Evolutionary conservation across 116 monocot genomes (phyloP).

Genomic region (Iris pallida): DNA sequence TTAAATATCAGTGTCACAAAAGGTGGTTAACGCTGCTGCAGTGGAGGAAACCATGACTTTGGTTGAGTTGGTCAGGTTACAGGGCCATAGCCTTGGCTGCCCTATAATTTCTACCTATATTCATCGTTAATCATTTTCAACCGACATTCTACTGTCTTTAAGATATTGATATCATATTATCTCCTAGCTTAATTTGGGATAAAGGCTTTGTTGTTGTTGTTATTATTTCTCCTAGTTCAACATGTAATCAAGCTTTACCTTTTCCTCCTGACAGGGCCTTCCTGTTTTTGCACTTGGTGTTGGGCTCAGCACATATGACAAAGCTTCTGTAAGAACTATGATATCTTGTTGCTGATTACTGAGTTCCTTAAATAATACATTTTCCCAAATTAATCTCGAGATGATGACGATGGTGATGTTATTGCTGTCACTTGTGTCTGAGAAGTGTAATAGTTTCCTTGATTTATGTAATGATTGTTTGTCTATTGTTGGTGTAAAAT

Average conservation of each 20-base stretch:
- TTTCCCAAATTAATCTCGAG: neutral
- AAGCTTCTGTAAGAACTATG: conserved; percentile 72
- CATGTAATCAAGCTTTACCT: neutral
- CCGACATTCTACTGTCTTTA: neutral
- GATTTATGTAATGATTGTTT: neutral
- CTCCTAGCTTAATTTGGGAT: too few species aligned
- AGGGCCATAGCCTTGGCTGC: too few species aligned
- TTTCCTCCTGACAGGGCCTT: conserved; percentile 48
- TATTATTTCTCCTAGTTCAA: neutral
- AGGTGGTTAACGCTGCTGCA: too few species aligned
- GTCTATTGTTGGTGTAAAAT: too few species aligned
- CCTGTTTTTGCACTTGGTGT: conserved; percentile 85
- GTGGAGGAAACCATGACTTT: too few species aligned
- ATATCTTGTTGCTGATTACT: neutral
- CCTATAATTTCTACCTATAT: too few species aligned
- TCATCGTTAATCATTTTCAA: too few species aligned
- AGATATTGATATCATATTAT: neutral
- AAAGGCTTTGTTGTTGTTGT: too few species aligned
- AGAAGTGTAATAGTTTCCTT: neutral
- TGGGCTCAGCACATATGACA: conserved; percentile 85
- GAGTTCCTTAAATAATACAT: neutral
- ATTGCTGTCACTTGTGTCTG: too few species aligned
- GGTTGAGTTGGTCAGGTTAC: too few species aligned
- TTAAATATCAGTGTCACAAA: too few species aligned
- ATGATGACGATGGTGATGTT: too few species aligned